Conservation (phyloP, 176 grass and related monocot species). For the Bonia amplexicaulis region DNA sequence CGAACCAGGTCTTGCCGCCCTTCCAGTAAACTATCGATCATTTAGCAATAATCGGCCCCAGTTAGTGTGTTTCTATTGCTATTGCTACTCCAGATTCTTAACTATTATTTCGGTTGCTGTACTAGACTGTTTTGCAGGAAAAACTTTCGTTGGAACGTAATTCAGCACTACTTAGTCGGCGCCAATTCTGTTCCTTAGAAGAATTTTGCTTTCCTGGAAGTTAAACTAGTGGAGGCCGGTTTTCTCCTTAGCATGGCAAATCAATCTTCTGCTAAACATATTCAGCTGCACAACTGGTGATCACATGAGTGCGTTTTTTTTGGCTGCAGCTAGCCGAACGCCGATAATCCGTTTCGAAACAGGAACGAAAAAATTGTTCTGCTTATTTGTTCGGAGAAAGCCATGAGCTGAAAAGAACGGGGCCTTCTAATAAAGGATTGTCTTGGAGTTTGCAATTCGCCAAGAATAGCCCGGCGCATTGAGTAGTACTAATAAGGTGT, state of each 20-base stretch:
- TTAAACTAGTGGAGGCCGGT: too few relatives aligned
- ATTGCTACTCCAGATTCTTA: not conserved
- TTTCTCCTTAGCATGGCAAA: not conserved
- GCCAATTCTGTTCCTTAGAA: not conserved
- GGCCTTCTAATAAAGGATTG: not conserved
- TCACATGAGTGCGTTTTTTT: not conserved
- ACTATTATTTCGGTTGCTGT: not conserved
- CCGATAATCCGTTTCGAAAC: too few relatives aligned
- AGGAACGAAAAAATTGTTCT: too few relatives aligned
- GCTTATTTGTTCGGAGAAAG: too few relatives aligned
- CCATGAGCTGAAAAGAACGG: too few relatives aligned
- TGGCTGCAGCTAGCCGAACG: too few relatives aligned
- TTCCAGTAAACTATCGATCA: not conserved
- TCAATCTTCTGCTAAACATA: not conserved
- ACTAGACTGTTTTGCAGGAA: not conserved
- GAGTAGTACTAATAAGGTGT: not conserved
- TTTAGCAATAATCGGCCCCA: not conserved
- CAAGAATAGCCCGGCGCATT: not conserved
- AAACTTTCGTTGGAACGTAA: not conserved
- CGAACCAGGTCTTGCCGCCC: not conserved
- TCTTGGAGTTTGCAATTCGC: not conserved
- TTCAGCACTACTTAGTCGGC: not conserved
- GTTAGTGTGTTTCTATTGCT: not conserved
- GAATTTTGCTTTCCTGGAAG: not conserved
- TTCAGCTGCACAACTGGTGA: not conserved